Evolutionary conservation across 2,329 filamentous ascomycete genomes (phyloP), one percentile per base, ranked within the genome.

Genomic region (Aspergillus neotritici): DNA sequence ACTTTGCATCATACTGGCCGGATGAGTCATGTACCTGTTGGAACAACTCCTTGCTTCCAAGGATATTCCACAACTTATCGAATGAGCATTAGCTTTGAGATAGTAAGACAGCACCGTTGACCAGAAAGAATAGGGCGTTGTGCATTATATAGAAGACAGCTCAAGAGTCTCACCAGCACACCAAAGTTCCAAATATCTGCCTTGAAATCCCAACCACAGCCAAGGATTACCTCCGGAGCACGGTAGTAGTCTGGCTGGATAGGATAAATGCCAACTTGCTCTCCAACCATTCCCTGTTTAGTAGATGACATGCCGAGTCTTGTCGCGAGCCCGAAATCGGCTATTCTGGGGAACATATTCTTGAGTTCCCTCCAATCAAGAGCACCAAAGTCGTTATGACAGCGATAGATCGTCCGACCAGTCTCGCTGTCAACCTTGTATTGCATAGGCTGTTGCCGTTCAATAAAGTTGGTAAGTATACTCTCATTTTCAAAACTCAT

Each of bases 221-320:
- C 57, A 15, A 68, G 53, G 5, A 66, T 55, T 6, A 66, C 61
- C 39, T 67, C 63, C 5, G 64, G 64, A 1, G 62, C 63, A 41
- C 57, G 60, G 36, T 62, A 67, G 12, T 59, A 43, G 33, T 62
- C 57, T 16, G 60, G 62, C 54, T 80, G 43, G 64, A 76, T 57
- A 58, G 69, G 47, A 32, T 70, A 53, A 62, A 77, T 46, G 2
- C 50, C 53, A 33, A 49, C 8, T 28, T 37, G 40, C 21, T 44
- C 25, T 34, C 41, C 41, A 21, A 21, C 31, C 28, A 40, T 40
- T 35, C 39, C 39, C 9, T 31, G 11, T 21, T n/a, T 17, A 32
- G 31, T 41, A 17, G 48, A 43, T 4, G 46, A 35, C 9, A 44
- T 30, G 16, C 47, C 32, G 9, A 53, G 41, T 33, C 37, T 42